A percentile compares a stretch with the other conserved stretches of the same genome.
phyloP scores from a whole-genome alignment of 2,329 filamentous ascomycete species.

The Zymoseptoria passerinii region DNA sequence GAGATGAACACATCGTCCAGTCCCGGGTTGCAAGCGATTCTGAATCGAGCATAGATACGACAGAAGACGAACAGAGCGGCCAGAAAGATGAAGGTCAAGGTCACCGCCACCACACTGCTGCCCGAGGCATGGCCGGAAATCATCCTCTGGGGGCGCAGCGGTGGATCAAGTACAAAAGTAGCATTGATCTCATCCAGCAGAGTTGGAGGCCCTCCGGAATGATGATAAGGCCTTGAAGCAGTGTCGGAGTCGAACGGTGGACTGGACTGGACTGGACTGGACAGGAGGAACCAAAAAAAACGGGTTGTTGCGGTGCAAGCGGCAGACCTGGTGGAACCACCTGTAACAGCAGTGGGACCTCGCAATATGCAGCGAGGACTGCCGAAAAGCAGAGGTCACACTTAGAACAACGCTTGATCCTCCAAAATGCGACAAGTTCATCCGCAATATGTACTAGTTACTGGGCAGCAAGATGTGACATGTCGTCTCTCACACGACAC shows the following conservation, averaged over 20 bases:
- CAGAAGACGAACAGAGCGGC: slow-evolving; percentile 13
- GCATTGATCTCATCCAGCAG: not conserved
- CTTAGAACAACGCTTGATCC: not conserved
- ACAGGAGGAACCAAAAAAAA: too few species aligned
- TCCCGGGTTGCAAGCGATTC: slow-evolving; percentile 16
- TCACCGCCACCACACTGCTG: slow-evolving; percentile 13
- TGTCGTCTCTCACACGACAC: too few species aligned
- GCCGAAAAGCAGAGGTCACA: not conserved
- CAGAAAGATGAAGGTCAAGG: slow-evolving; percentile 14
- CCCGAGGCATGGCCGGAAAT: slow-evolving; percentile 19
- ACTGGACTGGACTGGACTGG: not conserved
- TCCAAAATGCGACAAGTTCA: not conserved
- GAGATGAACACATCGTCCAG: slow-evolving; percentile 20
- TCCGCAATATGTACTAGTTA: not conserved
- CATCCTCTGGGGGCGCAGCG: not conserved
- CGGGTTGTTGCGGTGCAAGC: not conserved
- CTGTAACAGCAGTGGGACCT: not conserved
- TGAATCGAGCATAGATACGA: slow-evolving; percentile 17
- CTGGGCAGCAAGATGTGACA: too few species aligned
- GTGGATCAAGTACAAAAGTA: not conserved
- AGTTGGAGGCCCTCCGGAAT: not conserved
- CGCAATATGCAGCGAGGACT: not conserved
- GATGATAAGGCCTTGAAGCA: not conserved
- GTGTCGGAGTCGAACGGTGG: too few species aligned
- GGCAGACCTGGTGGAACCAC: not conserved